A percentile compares a stretch with the other conserved stretches of the same genome.
Conservation (phyloP, 768 basidiomycete genomes). For the Neoboletus subvelutipes region DNA sequence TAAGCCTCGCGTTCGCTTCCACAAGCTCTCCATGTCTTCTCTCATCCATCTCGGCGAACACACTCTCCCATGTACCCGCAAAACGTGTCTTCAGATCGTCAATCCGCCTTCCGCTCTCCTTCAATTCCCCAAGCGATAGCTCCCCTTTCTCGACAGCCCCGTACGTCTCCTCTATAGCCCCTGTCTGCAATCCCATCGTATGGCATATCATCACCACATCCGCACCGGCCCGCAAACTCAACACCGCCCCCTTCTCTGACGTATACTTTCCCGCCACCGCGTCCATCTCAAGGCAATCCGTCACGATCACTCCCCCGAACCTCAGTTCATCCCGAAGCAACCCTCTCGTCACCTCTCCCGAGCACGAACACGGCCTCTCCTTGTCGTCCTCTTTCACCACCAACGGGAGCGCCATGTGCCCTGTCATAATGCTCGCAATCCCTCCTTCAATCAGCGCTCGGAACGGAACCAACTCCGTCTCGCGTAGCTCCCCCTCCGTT, state of each 20-base stretch:
- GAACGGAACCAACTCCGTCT: conserved; percentile 62
- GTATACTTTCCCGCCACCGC: conserved; percentile 52
- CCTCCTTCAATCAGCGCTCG: conserved; percentile 39
- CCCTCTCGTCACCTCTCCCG: conserved; percentile 48
- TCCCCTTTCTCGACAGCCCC: conserved; percentile 46
- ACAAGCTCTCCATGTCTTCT: conserved; percentile 32
- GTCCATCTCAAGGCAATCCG: conserved; percentile 78
- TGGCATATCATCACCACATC: conserved; percentile 80
- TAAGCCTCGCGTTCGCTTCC: conserved; percentile 41
- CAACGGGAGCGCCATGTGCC: conserved; percentile 67
- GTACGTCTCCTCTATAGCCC: conserved; percentile 53
- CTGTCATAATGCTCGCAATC: conserved; percentile 66
- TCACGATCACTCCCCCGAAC: conserved; percentile 62
- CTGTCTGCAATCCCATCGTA: conserved; percentile 50
- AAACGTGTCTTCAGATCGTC: conserved; percentile 50
- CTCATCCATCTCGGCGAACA: conserved; percentile 31
- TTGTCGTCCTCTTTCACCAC: conserved; percentile 42
- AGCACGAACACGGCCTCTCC: conserved; percentile 60
- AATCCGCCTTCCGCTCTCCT: conserved; percentile 46
- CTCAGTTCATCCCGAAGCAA: conserved; percentile 51
- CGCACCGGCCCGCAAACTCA: conserved; percentile 59
- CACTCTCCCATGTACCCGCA: conserved; percentile 45
- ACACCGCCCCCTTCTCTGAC: conserved; percentile 45
- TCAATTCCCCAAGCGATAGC: conserved; percentile 40
- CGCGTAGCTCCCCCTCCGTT: conserved; percentile 38